Percentiles rank a stretch among this genome's conserved stretches.
phyloP scores from a whole-genome alignment of 106 monocot genomes.

The Dendrobium huoshanense region DNA sequence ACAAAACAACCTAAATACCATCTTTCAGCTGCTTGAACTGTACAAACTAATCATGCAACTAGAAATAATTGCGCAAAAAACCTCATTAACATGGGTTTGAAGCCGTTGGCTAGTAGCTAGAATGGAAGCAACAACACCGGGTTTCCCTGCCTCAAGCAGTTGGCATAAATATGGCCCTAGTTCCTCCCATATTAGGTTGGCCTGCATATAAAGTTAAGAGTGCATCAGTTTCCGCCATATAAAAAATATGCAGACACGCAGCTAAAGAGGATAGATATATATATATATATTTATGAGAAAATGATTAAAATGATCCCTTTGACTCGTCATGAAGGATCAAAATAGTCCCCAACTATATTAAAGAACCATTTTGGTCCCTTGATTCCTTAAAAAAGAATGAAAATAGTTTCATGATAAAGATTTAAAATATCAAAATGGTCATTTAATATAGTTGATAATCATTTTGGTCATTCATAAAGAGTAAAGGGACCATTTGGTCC shows the following conservation, averaged over 20 bases:
- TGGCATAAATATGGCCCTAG: constrained; percentile 51
- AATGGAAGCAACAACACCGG: constrained; percentile 83
- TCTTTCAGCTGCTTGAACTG: not conserved
- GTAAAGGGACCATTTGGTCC: too few species aligned
- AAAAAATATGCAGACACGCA: not conserved
- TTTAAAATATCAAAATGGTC: too few species aligned
- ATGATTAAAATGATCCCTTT: too few species aligned
- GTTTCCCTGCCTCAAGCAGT: constrained; percentile 59
- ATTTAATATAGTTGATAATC: too few species aligned
- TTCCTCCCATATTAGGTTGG: constrained; percentile 61
- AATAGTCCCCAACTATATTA: too few species aligned
- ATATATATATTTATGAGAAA: not conserved
- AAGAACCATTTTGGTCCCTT: too few species aligned
- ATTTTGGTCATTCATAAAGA: too few species aligned
- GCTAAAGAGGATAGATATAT: not conserved
- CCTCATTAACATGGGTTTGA: constrained; percentile 59
- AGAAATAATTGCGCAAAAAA: constrained; percentile 12
- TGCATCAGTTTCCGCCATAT: not conserved
- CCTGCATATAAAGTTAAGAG: constrained; percentile 25
- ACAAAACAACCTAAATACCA: not conserved
- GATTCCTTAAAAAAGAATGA: too few species aligned
- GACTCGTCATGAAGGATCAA: too few species aligned
- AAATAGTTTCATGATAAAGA: too few species aligned
- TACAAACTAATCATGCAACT: constrained; percentile 2
- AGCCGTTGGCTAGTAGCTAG: constrained; percentile 73